These are phyloP conservation scores for Anacardium occidentale DNA, from an alignment of 345 rosid genomes.

Conservation along the genomic window DNA sequence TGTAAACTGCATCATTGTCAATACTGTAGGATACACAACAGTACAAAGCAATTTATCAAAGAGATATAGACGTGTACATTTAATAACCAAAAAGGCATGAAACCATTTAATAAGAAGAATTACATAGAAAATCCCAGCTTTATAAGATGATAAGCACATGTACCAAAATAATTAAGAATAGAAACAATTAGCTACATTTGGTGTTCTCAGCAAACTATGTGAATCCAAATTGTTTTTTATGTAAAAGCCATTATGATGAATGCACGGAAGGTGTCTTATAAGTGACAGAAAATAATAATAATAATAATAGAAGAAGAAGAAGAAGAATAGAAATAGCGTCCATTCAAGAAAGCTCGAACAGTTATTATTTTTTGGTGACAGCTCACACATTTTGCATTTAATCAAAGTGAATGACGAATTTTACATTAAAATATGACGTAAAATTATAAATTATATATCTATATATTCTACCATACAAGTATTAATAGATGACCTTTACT, in stretches of 20 bases:
- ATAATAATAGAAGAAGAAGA: too few species aligned
- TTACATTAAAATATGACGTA: neutral
- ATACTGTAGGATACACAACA: neutral
- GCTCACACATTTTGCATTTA: neutral
- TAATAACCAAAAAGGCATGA: neutral
- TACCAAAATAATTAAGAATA: neutral
- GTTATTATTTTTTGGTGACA: neutral
- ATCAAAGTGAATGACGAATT: neutral
- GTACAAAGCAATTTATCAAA: conserved; percentile 4
- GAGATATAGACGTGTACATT: neutral
- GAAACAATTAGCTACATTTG: neutral
- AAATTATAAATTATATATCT: neutral
- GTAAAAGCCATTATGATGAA: neutral
- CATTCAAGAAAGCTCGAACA: neutral
- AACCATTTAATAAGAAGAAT: neutral
- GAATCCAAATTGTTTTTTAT: neutral
- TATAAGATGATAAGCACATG: neutral
- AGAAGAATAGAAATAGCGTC: neutral
- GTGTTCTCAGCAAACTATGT: neutral
- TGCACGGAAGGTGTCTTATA: neutral
- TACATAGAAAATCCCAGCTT: neutral
- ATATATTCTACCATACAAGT: neutral
- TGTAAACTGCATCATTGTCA: neutral
- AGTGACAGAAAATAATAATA: too few species aligned
- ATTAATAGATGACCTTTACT: neutral